These are phyloP conservation scores for Linnemannia schmuckeri DNA, from an alignment of 192 early-diverging fungal species.

Conservation along the genomic window DNA sequence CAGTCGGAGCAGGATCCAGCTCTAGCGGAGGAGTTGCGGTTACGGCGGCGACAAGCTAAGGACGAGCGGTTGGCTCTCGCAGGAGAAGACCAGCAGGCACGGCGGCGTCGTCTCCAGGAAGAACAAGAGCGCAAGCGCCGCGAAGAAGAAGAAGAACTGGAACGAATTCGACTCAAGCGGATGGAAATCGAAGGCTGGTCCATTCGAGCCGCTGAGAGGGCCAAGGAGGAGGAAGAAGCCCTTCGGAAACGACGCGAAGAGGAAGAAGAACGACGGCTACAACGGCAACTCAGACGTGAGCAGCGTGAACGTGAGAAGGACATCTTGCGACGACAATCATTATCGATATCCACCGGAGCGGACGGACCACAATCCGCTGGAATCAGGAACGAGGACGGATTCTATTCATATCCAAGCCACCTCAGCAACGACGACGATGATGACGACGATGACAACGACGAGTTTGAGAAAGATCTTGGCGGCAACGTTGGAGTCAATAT, in stretches of 20 bases:
- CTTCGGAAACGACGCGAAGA: slow-evolving; percentile 41
- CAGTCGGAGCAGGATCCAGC: slow-evolving; percentile 55
- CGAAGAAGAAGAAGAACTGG: slow-evolving; percentile 49
- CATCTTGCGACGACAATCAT: neutral
- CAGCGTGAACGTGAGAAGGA: slow-evolving; percentile 32
- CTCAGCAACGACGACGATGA: neutral
- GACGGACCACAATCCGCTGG: neutral
- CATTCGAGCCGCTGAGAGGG: slow-evolving; percentile 45
- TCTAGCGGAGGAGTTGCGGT: slow-evolving; percentile 19
- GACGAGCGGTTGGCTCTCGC: slow-evolving; percentile 43
- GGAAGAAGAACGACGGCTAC: slow-evolving; percentile 39
- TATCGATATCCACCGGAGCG: neutral
- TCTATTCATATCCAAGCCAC: neutral
- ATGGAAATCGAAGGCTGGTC: slow-evolving; percentile 57
- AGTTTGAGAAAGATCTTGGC: neutral
- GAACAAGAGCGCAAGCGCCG: slow-evolving; percentile 28
- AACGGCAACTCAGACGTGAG: slow-evolving; percentile 45
- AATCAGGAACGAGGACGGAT: neutral
- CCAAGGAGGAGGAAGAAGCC: slow-evolving; percentile 51
- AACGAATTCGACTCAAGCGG: slow-evolving; percentile 43
- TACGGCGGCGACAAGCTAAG: slow-evolving; percentile 29
- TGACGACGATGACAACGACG: neutral
- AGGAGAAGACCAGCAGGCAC: slow-evolving; percentile 39
- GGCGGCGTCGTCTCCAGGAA: slow-evolving; percentile 27
- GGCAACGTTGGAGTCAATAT: neutral